Evolutionary conservation across 495 filamentous ascomycete genomes (phyloP), one percentile per base, ranked within the genome.

Genomic region (Chaetomidium leptoderma): DNA sequence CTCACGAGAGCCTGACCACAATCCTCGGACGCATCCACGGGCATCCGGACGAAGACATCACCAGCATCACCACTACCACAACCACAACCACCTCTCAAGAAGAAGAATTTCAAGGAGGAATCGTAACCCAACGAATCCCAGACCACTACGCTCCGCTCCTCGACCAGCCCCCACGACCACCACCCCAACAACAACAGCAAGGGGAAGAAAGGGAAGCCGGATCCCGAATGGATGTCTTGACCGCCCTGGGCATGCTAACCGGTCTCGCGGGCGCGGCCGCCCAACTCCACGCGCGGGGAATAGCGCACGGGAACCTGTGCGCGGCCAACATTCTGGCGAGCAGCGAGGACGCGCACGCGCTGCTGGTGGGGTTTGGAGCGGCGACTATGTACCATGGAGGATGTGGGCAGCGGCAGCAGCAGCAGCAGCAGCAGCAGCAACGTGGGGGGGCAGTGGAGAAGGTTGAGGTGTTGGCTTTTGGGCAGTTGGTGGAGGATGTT

Each of bases 391-490:
- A 76, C 50, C 32, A 19, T 7, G 3, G 6, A 8, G 29, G 32
- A 4, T 10, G 36, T 10, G 2, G n/a, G n/a, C n/a, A n/a, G n/a
- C n/a, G n/a, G n/a, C n/a, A n/a, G n/a, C n/a, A n/a, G n/a, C n/a
- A n/a, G n/a, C n/a, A n/a, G n/a, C n/a, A n/a, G n/a, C 39, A 21
- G 39, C 3, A 3, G 26, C 30, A 9, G 30, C 10, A 6, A 6
- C 17, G 17, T 9, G n/a, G 29, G n/a, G 4, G 14, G 36, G 32
- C n/a, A 29, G 35, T 78, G 3, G 74, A 79, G 61, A 70, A 55
- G 61, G 52, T 77, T 29, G 75, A 78, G 53, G 73, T 78, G 16
- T 63, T 75, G 53, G 76, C 76, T 11, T 80, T 77, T 60, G 74
- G 66, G 17, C 63, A 74, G 54, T 61, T 80, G 33, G 55, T 76